phyloP scores from a whole-genome alignment of 805 yeast species.

The Nakazawaea ernobii region DNA sequence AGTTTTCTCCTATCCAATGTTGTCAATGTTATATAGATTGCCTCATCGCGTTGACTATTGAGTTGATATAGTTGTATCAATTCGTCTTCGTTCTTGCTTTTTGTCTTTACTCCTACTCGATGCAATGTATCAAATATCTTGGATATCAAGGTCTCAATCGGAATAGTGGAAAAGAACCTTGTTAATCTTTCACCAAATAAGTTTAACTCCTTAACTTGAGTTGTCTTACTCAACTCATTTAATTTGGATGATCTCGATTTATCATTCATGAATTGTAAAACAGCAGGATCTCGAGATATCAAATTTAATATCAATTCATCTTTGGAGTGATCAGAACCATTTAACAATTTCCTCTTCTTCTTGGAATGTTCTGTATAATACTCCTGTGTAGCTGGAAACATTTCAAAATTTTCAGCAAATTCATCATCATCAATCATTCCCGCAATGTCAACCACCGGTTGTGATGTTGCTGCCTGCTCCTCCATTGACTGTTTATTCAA shows the following conservation, averaged over 20 bases:
- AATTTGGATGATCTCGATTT: conserved; percentile 12
- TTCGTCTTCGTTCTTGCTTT: conserved; percentile 5
- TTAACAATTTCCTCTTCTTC: conserved; percentile 23
- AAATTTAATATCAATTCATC: conserved; percentile 30
- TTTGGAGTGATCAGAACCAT: conserved; percentile 19
- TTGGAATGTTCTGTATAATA: conserved; percentile 31
- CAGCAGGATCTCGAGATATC: conserved; percentile 45
- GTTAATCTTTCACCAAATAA: conserved; percentile 41
- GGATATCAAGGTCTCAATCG: conserved; percentile 37
- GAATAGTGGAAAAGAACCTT: conserved; percentile 41
- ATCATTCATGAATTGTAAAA: conserved; percentile 36
- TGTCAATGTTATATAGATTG: conserved; percentile 22
- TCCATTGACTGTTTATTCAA: conserved; percentile 15
- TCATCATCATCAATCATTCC: conserved; percentile 34
- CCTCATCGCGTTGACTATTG: conserved; percentile 17
- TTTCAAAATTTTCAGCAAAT: conserved; percentile 17
- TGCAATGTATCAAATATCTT: conserved; percentile 35
- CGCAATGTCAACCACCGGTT: conserved; percentile 40
- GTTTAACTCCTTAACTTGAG: conserved; percentile 16
- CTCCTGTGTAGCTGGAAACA: conserved; percentile 35
- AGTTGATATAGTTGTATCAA: conserved; percentile 14
- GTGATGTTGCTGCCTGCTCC: conserved; percentile 31
- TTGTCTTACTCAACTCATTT: conserved; percentile 17
- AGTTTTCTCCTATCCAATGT: conserved; percentile 37
- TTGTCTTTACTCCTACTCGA: conserved; percentile 32